Percentiles rank a stretch among this genome's conserved stretches.
phyloP scores from a whole-genome alignment of 2,329 filamentous ascomycete genomes.

The Colletotrichum tropicicola region DNA sequence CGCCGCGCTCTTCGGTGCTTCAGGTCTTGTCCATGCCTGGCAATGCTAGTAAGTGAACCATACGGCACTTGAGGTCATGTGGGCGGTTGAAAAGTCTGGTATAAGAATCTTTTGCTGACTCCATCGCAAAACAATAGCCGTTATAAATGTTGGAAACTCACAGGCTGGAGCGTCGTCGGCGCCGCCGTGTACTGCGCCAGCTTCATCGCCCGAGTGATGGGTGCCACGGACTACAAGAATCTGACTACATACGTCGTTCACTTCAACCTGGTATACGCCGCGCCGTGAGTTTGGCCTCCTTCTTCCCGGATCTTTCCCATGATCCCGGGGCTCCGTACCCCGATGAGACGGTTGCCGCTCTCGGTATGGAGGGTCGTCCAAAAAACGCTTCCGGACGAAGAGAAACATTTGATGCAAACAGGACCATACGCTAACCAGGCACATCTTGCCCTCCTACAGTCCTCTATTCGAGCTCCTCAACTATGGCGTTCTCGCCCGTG shows the following conservation, averaged over 20 bases:
- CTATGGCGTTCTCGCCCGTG: conserved; percentile 62
- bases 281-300: neutral
- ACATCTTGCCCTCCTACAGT: conserved; percentile 36
- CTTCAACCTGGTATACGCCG: neutral
- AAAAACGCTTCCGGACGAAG: too few relatives aligned
- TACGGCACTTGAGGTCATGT: neutral
- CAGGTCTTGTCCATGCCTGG: neutral
- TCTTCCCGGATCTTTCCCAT: too few relatives aligned
- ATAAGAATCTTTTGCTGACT: neutral
- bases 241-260: neutral
- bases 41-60: neutral
- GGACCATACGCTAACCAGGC: too few relatives aligned
- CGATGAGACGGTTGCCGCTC: too few relatives aligned
- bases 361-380: too few relatives aligned
- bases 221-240: neutral
- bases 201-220: neutral
- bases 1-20: neutral
- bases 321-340: too few relatives aligned
- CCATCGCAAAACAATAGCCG: neutral
- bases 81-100: too few relatives aligned
- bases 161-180: neutral
- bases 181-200: neutral
- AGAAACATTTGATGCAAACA: neutral
- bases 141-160: neutral
- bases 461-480: conserved; percentile 63